Evolutionary conservation across 2,329 filamentous ascomycete genomes (phyloP), one percentile per base, ranked within the genome.

Genomic region (Thielaviopsis cerberus): DNA sequence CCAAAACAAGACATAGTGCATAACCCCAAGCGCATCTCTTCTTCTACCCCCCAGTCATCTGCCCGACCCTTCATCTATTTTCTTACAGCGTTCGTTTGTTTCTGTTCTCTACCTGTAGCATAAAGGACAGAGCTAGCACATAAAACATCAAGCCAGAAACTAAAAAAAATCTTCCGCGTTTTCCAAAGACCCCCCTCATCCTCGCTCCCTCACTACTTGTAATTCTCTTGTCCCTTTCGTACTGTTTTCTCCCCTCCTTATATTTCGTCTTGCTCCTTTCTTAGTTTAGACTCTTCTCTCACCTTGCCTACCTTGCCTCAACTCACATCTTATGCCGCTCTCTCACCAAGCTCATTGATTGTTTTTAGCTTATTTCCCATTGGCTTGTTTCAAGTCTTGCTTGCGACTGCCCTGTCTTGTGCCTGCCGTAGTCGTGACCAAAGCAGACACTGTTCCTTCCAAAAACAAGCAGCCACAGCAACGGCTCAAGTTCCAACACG

Each of bases 21-120:
- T n/a, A n/a, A n/a, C n/a, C n/a, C n/a, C n/a, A n/a, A n/a, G n/a
- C n/a, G n/a, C n/a, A n/a, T n/a, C n/a, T n/a, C n/a, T n/a, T 30
- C 27, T 11, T 30, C 27, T 5, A 6, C 27, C 27, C 27, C 5
- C 5, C 5, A 6, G 27, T 30, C 27, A 30, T 30, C 27, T 5
- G 5, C 27, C 5, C 5, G 5, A 11, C 27, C 27, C 27, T 53
- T 59, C n/a, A 59, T 59, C 58, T 57, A 53, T 59, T 15, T 2
- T 26, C 34, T 41, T 41, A 26, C 17, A 30, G 27, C 5, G 27
- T n/a, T n/a, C n/a, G n/a, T n/a, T n/a, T n/a, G n/a, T n/a, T n/a
- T n/a, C n/a, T n/a, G n/a, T n/a, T n/a, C n/a, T n/a, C n/a, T n/a
- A n/a, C n/a, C n/a, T n/a, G n/a, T n/a, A n/a, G n/a, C n/a, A n/a